These are phyloP conservation scores for Hippophae tibetana DNA, from an alignment of 306 rosid species.

Conservation along the genomic window DNA sequence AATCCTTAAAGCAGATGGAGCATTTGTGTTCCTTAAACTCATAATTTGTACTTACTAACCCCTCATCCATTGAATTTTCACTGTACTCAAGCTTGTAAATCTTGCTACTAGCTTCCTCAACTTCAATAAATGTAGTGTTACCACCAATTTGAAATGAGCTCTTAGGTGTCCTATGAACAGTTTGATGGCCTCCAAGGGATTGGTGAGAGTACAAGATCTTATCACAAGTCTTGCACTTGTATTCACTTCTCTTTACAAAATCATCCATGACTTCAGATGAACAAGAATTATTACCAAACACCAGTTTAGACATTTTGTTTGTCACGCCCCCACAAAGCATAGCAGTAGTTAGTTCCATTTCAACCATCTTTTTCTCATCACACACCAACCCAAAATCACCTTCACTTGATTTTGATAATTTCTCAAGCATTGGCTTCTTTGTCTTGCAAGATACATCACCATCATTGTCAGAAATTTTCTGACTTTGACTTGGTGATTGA, in stretches of 20 bases:
- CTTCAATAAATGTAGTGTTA: constrained; percentile 1
- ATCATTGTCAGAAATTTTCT: constrained; percentile 2
- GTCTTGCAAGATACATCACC: constrained; percentile 5
- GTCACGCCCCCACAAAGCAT: not conserved
- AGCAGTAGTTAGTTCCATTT: constrained; percentile 1
- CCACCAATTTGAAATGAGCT: constrained; percentile 4
- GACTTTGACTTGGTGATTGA: constrained; percentile 12
- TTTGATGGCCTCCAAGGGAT: constrained; percentile 35
- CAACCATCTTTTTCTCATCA: constrained; percentile 1
- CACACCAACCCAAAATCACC: constrained; percentile 14
- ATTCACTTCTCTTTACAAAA: constrained; percentile 15
- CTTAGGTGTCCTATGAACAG: constrained; percentile 17
- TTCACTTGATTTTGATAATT: constrained; percentile 1
- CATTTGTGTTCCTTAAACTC: constrained; percentile 27
- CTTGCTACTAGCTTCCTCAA: constrained; percentile 4
- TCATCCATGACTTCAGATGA: constrained; percentile 10
- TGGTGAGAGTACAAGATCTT: constrained; percentile 25
- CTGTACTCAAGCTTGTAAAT: not conserved
- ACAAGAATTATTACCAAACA: not conserved
- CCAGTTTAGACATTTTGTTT: constrained; percentile 13
- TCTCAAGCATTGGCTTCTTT: constrained; percentile 3
- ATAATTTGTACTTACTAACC: not conserved
- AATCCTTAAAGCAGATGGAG: constrained; percentile 37
- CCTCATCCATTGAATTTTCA: constrained; percentile 8
- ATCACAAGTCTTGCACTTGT: constrained; percentile 29